Base-by-base conservation (phyloP, 164 flowering plant species). In the Sedum album region DNA sequence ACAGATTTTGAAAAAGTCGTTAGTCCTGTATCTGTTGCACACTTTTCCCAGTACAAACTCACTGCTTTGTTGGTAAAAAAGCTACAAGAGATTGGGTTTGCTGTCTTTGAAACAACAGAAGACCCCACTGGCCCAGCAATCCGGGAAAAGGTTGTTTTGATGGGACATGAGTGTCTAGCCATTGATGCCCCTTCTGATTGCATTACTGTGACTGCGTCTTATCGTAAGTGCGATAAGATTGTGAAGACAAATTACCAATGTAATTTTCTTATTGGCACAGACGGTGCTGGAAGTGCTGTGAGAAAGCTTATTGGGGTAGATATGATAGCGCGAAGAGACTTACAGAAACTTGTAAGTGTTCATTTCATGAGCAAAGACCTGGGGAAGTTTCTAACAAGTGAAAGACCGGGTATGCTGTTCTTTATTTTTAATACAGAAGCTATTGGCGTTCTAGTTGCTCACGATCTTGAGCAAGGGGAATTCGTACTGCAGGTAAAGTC, bases 371-470 rank as follows among this genome's bases (percentile, higher is more conserved):
- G 97, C 78, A 79, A 61, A 74, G 85, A 86, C 66, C 91, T 94
- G 38, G 99, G 97, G 42, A 70, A 83, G 31, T 91, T 82, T 76
- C 80, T 94, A 67, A 82, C 84, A 14, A 74, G 78, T 51, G 85
- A 88, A 73, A 88, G 87, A 69, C 99, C 98, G 23, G 97, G 96
- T 53, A 94, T 94, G 97, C 81, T 94, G 30, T 94, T 85, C 76
- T 94, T 94, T 76, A 81, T 94, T 69, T 94, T 91, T 79, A 94
- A 91, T 72, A 78, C 86, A 23, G 93, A 88, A 46, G 97, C 84
- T 15, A 94, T 94, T 62, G 97, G 98, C 49, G 90, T 89, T 71
- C 90, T 94, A 70, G 95, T 94, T 72, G 97, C 98, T 62, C 97
- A 94, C 81, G 96, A 91, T 82, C 89, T 91, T 71, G 68, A 82